Percentiles rank a stretch among this genome's conserved stretches.
phyloP scores from a whole-genome alignment of 148 eudicot species.

The Fagopyrum esculentum region DNA sequence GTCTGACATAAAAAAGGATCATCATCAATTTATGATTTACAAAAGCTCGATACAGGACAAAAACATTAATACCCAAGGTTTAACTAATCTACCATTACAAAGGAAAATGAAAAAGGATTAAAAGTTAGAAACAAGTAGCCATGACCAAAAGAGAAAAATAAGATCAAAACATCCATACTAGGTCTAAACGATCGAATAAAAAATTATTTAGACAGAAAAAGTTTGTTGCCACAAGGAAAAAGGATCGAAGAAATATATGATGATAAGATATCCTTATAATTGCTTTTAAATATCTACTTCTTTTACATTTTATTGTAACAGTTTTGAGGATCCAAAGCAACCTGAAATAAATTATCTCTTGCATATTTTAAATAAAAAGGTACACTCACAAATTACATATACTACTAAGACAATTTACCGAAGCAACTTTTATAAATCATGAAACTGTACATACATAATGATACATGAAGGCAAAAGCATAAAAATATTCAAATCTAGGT shows the following conservation, averaged over 20 bases:
- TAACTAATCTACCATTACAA: no score
- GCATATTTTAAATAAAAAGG: not conserved
- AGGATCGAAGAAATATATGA: not conserved
- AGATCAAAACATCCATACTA: no score
- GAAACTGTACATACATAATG: not conserved
- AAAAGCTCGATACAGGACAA: no score
- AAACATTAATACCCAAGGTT: no score
- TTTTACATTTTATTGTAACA: not conserved
- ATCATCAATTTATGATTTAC: no score
- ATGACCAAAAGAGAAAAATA: no score
- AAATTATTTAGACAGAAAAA: not conserved
- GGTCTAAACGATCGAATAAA: no score
- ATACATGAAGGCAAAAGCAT: not conserved
- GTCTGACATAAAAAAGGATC: no score
- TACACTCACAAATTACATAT: not conserved
- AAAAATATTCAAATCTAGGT: not conserved
- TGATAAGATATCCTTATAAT: not conserved
- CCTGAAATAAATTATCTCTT: conserved; percentile 1
- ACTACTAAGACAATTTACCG: not conserved
- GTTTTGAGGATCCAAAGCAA: not conserved
- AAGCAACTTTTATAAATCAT: not conserved
- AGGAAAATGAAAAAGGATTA: no score
- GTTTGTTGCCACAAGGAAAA: not conserved
- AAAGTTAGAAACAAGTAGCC: no score
- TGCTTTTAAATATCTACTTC: not conserved